Percentiles rank a stretch among this genome's conserved stretches.
These are phyloP conservation scores for Ophiosphaerella korrae DNA, from an alignment of 2,329 filamentous ascomycete species.

Conservation along the genomic window DNA sequence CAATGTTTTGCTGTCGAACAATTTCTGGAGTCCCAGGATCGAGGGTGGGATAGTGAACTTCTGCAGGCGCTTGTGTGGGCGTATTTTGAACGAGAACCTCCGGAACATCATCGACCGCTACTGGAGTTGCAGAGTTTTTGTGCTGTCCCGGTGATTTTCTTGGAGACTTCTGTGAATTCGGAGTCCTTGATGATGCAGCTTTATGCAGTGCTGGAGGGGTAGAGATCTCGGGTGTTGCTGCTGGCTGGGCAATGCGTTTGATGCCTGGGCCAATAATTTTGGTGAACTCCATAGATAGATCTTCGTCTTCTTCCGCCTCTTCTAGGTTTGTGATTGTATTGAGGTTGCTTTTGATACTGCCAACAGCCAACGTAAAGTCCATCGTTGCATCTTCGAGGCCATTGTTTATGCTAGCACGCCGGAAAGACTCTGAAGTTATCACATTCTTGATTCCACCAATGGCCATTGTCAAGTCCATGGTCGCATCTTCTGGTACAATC, in stretches of 20 bases:
- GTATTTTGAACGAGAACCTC: slow-evolving; percentile 22
- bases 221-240: slow-evolving; percentile 27
- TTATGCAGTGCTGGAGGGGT: slow-evolving; percentile 9
- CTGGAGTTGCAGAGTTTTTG: slow-evolving; percentile 11
- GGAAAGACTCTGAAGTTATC: slow-evolving; percentile 13
- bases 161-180: slow-evolving; percentile 31
- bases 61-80: slow-evolving; percentile 31
- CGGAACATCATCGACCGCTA: slow-evolving; percentile 12
- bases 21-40: slow-evolving; percentile 38
- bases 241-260: slow-evolving; percentile 23
- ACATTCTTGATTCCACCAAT: slow-evolving; percentile 43
- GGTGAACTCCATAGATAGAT: slow-evolving; percentile 60
- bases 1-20: slow-evolving; percentile 30
- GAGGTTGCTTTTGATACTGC: slow-evolving; percentile 37
- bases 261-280: slow-evolving; percentile 54
- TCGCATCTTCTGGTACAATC: slow-evolving; percentile 47
- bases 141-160: slow-evolving; percentile 27
- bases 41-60: slow-evolving; percentile 27
- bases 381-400: slow-evolving; percentile 45
- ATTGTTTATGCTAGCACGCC: slow-evolving; percentile 31
- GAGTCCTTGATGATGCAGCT: slow-evolving; percentile 15
- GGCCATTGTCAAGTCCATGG: slow-evolving; percentile 48
- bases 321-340: slow-evolving; percentile 8
- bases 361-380: slow-evolving; percentile 48
- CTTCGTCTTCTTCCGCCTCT: slow-evolving; percentile 37